A percentile compares a stretch with the other conserved stretches of the same genome.
phyloP scores from a whole-genome alignment of 129 eudicot genomes.

The sunflower (Helianthus annuus) region HanXRQr2.0-SUNRISE NC_035447.2:170506289-170506788 shows the following conservation, averaged over 20 bases:
- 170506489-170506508: conserved; percentile 1
- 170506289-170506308: conserved; percentile 24
- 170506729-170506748: background rate
- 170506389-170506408: conserved; percentile 13
- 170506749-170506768: background rate
- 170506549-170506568: conserved; percentile 3
- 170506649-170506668: background rate
- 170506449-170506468: background rate
- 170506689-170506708: background rate
- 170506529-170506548: background rate
- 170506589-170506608: conserved; percentile 4
- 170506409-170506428: too few species aligned
- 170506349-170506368: too few species aligned
- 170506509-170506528: conserved; percentile 21
- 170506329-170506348: background rate
- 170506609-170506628: background rate
- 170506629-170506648: conserved; percentile 11
- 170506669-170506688: conserved; percentile 5
- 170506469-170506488: background rate
- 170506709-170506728: background rate
- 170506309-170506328: conserved; percentile 17
- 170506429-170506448: conserved; percentile 24
- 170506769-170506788: background rate
- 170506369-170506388: conserved; percentile 14
- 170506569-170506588: conserved; percentile 28